Evolutionary conservation across 2,329 filamentous ascomycete genomes (phyloP).

Genomic region (Tolypocladium album): DNA sequence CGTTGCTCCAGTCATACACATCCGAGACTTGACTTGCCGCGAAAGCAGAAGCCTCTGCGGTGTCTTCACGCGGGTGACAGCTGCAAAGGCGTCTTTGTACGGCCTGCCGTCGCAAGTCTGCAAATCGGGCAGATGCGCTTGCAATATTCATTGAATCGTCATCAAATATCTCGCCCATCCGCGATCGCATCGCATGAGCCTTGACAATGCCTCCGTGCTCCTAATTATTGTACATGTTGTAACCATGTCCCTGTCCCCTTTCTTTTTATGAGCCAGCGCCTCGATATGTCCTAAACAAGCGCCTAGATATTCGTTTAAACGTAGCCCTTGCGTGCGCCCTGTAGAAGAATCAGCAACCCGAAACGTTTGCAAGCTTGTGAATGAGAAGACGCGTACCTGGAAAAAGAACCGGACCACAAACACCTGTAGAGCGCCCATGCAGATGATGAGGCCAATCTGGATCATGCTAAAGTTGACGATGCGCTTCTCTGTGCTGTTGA

Average conservation of each 20-base stretch:
- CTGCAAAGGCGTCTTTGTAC: neutral
- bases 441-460: conserved; percentile 82
- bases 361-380: neutral
- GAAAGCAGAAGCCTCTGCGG: neutral
- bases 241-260: neutral
- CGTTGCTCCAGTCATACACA: neutral
- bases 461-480: conserved; percentile 98
- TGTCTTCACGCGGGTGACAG: neutral
- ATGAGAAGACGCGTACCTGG: conserved; percentile 45
- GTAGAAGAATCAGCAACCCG: conserved; percentile 5
- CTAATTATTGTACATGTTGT: neutral
- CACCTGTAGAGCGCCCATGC: conserved; percentile 93
- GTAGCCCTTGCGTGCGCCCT: conserved; percentile 60
- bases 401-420: conserved; percentile 99
- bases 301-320: conserved; percentile 34
- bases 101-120: neutral
- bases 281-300: neutral
- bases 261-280: neutral
- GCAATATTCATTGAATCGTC: neutral
- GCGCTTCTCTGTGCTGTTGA: conserved; percentile 85
- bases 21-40: neutral
- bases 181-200: neutral
- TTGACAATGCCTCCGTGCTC: neutral
- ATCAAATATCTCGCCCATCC: neutral
- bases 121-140: neutral